phyloP scores from a whole-genome alignment of 176 grass and related monocot species.

The Ananas comosus region DNA sequence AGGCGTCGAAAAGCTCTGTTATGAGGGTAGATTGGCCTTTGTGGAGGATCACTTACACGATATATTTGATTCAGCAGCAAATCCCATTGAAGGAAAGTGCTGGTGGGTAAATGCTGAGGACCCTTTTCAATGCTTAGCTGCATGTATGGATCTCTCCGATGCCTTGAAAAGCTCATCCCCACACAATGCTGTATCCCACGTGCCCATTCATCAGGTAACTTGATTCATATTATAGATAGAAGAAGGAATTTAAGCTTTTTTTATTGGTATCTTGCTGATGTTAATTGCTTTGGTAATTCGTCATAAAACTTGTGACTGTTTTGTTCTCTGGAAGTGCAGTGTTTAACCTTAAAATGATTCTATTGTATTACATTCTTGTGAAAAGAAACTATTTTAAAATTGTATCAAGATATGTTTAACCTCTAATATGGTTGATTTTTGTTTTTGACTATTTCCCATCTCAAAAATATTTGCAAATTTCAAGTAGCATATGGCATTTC shows the following conservation, averaged over 20 bases:
- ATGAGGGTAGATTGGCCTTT: conserved; percentile 57
- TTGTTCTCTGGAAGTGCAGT: too few species aligned
- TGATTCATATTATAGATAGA: not conserved
- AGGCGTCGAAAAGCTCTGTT: conserved; percentile 73
- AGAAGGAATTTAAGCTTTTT: not conserved
- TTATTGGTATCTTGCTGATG: not conserved
- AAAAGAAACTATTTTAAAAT: too few species aligned
- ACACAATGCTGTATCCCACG: conserved; percentile 46
- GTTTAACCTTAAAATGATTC: too few species aligned
- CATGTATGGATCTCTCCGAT: conserved; percentile 73
- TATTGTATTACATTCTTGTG: too few species aligned
- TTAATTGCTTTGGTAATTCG: not conserved
- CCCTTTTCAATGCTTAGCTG: conserved; percentile 92
- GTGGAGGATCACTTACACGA: conserved; percentile 68
- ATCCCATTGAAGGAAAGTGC: conserved; percentile 57
- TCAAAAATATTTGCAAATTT: not conserved
- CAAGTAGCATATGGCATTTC: not conserved
- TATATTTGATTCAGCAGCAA: conserved; percentile 80
- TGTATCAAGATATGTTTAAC: too few species aligned
- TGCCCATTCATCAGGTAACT: conserved; percentile 93
- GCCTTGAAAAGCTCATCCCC: conserved; percentile 66
- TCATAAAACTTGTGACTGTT: too few species aligned
- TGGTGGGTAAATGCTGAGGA: conserved; percentile 96
- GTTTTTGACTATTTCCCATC: not conserved
- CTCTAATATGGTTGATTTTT: not conserved